These are phyloP conservation scores for Colletotrichum camelliae DNA, from an alignment of 2,329 filamentous ascomycete species.

Conservation along the genomic window DNA sequence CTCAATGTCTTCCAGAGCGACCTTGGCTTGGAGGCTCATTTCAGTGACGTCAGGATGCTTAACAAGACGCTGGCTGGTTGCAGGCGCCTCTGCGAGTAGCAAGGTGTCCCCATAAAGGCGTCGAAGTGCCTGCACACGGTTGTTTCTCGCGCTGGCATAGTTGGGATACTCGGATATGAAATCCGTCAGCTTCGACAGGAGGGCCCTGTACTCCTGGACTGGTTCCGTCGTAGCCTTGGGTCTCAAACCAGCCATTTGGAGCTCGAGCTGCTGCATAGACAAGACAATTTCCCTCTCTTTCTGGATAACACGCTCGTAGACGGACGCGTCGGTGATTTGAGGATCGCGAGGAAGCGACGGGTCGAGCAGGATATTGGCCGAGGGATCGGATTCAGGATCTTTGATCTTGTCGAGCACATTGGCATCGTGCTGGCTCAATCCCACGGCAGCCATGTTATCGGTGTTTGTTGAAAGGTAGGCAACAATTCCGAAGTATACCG, in stretches of 20 bases:
- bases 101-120: constrained; percentile 67
- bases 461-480: neutral
- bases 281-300: constrained; percentile 60
- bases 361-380: constrained; percentile 59
- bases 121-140: constrained; percentile 72
- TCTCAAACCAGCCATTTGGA: constrained; percentile 51
- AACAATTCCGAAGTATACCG: neutral
- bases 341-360: constrained; percentile 61
- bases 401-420: constrained; percentile 71
- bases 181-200: constrained; percentile 53
- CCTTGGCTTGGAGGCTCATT: constrained; percentile 42
- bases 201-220: constrained; percentile 50
- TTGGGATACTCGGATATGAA: constrained; percentile 64
- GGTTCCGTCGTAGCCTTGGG: constrained; percentile 42
- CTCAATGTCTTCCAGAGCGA: constrained; percentile 59
- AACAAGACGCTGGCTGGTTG: constrained; percentile 46
- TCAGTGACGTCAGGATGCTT: constrained; percentile 40
- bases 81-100: constrained; percentile 47
- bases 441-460: constrained; percentile 49
- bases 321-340: constrained; percentile 52
- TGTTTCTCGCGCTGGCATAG: constrained; percentile 78
- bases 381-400: constrained; percentile 68
- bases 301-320: constrained; percentile 57
- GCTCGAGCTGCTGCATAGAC: constrained; percentile 60
- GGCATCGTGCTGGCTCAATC: constrained; percentile 63